Evolutionary conservation across 306 rosid genomes (phyloP).

Genomic region (Malus fusca): DNA sequence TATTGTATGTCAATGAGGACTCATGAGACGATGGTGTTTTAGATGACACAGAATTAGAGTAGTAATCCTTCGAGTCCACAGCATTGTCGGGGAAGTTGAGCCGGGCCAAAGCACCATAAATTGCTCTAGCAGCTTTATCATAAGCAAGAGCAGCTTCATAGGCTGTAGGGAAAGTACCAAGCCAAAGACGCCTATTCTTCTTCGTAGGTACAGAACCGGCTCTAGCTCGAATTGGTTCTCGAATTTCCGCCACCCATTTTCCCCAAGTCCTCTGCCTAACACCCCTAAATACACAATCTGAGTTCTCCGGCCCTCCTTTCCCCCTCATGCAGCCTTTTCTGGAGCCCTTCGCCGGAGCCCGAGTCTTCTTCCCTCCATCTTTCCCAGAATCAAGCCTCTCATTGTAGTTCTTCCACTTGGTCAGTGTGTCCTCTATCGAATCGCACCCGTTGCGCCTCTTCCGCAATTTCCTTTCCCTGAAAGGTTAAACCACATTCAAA

Average conservation of each 20-base stretch:
- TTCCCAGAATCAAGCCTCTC: conserved; percentile 20
- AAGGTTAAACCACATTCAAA: neutral
- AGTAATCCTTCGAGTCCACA: neutral
- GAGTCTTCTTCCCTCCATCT: conserved; percentile 28
- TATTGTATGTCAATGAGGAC: neutral
- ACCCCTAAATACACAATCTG: conserved; percentile 61
- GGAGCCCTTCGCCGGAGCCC: conserved; percentile 60
- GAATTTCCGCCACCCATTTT: conserved; percentile 87
- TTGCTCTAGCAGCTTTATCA: conserved; percentile 76
- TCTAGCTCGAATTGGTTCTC: conserved; percentile 43
- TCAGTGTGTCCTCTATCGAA: conserved; percentile 46
- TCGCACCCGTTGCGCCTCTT: conserved; percentile 46
- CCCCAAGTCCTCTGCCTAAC: conserved; percentile 95
- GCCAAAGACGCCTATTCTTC: conserved; percentile 68
- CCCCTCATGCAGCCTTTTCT: conserved; percentile 87
- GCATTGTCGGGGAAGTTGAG: conserved; percentile 50
- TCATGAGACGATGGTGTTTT: neutral
- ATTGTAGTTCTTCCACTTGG: conserved; percentile 57
- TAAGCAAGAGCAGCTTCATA: conserved; percentile 76
- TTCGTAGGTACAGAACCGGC: conserved; percentile 6
- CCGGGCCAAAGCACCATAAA: conserved; percentile 66
- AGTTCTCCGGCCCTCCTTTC: conserved; percentile 93
- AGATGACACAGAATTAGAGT: conserved; percentile 16
- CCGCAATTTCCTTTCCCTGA: conserved; percentile 37
- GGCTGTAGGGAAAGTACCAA: conserved; percentile 84